These are phyloP conservation scores for Alloascoidea hylecoeti DNA, from an alignment of 805 yeast species.

Conservation along the genomic window DNA sequence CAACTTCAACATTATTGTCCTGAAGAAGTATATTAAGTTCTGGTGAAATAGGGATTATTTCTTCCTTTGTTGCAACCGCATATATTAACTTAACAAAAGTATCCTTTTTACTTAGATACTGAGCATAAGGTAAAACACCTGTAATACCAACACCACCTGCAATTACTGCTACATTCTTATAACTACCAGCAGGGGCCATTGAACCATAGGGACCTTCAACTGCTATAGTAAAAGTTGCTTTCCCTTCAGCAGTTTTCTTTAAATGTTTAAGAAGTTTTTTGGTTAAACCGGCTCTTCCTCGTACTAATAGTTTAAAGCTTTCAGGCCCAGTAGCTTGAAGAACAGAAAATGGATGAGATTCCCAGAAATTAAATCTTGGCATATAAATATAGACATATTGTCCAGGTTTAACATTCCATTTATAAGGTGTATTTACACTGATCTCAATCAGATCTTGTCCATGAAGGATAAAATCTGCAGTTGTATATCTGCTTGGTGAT, in stretches of 20 bases:
- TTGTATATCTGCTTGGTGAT: conserved; percentile 7
- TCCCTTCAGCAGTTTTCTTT: conserved; percentile 13
- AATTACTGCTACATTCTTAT: conserved; percentile 38
- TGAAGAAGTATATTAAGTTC: conserved; percentile 20
- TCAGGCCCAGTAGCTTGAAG: conserved; percentile 25
- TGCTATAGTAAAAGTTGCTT: conserved; percentile 20
- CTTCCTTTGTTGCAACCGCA: conserved; percentile 39
- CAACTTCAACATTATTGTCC: conserved; percentile 12
- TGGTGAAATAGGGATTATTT: conserved; percentile 26
- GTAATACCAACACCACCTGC: conserved; percentile 75
- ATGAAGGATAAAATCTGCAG: conserved; percentile 16
- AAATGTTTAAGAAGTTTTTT: conserved; percentile 19
- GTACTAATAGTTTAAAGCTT: conserved; percentile 31
- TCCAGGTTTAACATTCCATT: background rate
- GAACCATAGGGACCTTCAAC: conserved; percentile 67
- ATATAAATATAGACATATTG: background rate
- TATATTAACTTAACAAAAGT: conserved; percentile 36
- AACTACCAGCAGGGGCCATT: conserved; percentile 29
- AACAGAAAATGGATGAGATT: conserved; percentile 57
- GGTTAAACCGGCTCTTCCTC: conserved; percentile 42
- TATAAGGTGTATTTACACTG: background rate
- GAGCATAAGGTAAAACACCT: conserved; percentile 35
- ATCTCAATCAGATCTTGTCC: background rate
- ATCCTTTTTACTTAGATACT: conserved; percentile 18
- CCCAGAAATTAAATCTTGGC: conserved; percentile 21